Evolutionary conservation across 108 stramenopile species (phyloP), one percentile per base, ranked within the genome.

Genomic region (Tribonema minus): DNA sequence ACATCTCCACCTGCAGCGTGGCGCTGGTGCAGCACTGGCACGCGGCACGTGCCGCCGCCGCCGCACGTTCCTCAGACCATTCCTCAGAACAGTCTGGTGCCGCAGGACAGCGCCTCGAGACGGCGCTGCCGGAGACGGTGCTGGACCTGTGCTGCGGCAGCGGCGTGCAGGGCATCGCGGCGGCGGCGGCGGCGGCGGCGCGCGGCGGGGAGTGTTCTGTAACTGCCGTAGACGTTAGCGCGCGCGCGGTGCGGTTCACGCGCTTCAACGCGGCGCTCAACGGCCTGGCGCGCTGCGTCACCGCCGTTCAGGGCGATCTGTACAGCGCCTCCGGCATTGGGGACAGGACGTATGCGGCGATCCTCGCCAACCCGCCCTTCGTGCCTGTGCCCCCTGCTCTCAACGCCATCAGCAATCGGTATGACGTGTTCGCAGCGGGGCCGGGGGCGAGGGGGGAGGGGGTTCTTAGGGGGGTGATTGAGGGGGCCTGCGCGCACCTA

Each of bases 361-460:
- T 94, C 20, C 67, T 92, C 4, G 88, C 91, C 6, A 94, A 94
- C 86, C 93, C 93, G 35, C 93, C 93, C 28, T 94, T 94, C 76
- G 88, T 94, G 23, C 93, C 93, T 9, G 89, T 90, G 7, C 93
- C 93, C 5, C 88, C 89, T 26, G 27, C 46, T 32, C 46, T 67
- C 29, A 41, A 23, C 59, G 20, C 58, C 23, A 46, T 61, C 6
- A 46, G 58, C 20, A 29, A 67, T 28, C 76, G 76, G 3, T 77
- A 77, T 54, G 66, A 67, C 36, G 37, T 59, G 35, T 77, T 77
- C 37, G 65, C 64, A 34, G 40, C 66, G 27, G 76, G 76, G 5
- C n/a, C n/a, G n/a, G 76, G 76, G 0, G 34, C 58, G 39, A 67
- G 34, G n/a, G 67, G 66, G n/a, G 76, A 77, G 65, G 38, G 37